Conservation (phyloP, 371 early-diverging fungal species). For the Mortierella polycephala region DNA sequence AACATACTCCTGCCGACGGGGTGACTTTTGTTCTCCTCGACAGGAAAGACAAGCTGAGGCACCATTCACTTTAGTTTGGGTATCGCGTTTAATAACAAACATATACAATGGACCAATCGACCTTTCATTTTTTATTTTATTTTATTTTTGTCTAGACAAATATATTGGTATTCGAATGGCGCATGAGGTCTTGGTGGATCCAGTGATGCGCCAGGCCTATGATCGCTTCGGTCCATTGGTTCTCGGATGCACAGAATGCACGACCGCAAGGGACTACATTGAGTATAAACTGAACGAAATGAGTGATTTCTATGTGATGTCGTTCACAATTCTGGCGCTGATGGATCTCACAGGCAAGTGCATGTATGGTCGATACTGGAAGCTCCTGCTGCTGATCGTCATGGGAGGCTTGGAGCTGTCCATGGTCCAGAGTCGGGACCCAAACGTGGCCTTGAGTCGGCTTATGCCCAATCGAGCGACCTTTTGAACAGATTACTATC, state of each 20-base stretch:
- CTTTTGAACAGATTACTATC: conserved; percentile 58
- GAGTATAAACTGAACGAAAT: conserved; percentile 19
- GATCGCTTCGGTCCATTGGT: conserved; percentile 61
- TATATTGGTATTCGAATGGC: conserved; percentile 67
- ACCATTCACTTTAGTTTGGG: neutral
- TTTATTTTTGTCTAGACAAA: conserved; percentile 8
- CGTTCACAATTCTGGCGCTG: conserved; percentile 49
- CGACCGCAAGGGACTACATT: conserved; percentile 58
- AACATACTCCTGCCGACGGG: no score
- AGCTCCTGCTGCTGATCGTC: conserved; percentile 51
- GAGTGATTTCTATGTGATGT: conserved; percentile 53
- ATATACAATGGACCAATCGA: no score
- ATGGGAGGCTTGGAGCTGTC: conserved; percentile 57
- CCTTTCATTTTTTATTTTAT: no score
- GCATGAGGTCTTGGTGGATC: conserved; percentile 68
- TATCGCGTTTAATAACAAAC: no score
- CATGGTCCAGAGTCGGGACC: conserved; percentile 32
- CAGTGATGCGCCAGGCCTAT: conserved; percentile 62
- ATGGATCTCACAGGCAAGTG: conserved; percentile 58
- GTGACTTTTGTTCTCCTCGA: no score
- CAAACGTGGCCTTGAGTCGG: conserved; percentile 12
- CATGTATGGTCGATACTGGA: conserved; percentile 66
- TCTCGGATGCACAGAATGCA: conserved; percentile 53
- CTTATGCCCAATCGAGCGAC: conserved; percentile 50
- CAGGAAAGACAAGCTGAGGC: neutral